Percentiles rank a stretch among this genome's conserved stretches.
These are phyloP conservation scores for Tilletia indica DNA, from an alignment of 1,284 basidiomycete species.

Conservation along the genomic window DNA sequence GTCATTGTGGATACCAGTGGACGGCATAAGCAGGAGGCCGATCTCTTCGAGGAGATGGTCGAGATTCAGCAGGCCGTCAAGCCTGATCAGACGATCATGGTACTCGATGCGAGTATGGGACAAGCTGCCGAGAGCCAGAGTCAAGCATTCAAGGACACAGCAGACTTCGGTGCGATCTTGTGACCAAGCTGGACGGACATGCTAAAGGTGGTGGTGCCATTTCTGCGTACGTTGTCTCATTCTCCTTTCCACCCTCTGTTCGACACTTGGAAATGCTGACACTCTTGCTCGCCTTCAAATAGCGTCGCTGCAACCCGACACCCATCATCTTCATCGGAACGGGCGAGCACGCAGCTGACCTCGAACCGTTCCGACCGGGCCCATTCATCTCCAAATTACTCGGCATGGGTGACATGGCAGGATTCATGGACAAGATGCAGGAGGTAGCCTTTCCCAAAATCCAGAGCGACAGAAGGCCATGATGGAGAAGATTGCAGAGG, in stretches of 20 bases:
- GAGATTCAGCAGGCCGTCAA: slow-evolving; percentile 89
- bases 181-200: slow-evolving; percentile 99
- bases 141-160: slow-evolving; percentile 94
- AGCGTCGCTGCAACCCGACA: slow-evolving; percentile 97
- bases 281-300: slow-evolving; percentile 10
- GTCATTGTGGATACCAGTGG: slow-evolving; percentile 99
- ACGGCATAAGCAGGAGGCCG: slow-evolving; percentile 93
- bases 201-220: slow-evolving; percentile 99
- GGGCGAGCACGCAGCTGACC: slow-evolving; percentile 91
- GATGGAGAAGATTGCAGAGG: slow-evolving; percentile 93
- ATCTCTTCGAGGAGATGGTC: slow-evolving; percentile 97
- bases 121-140: slow-evolving; percentile 97
- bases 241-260: not conserved
- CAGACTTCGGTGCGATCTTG: slow-evolving; percentile 96
- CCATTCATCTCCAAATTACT: slow-evolving; percentile 97
- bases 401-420: slow-evolving; percentile 92
- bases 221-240: slow-evolving; percentile 66
- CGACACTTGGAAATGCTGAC: slow-evolving; percentile 12
- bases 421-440: slow-evolving; percentile 73
- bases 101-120: slow-evolving; percentile 64
- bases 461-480: slow-evolving; percentile 94
- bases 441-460: slow-evolving; percentile 43
- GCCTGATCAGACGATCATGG: slow-evolving; percentile 64
- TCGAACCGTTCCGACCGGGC: slow-evolving; percentile 91
- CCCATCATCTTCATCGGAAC: slow-evolving; percentile 99